Evolutionary conservation across 495 filamentous ascomycete species (phyloP).

Genomic region (Xylona heveae): DNA sequence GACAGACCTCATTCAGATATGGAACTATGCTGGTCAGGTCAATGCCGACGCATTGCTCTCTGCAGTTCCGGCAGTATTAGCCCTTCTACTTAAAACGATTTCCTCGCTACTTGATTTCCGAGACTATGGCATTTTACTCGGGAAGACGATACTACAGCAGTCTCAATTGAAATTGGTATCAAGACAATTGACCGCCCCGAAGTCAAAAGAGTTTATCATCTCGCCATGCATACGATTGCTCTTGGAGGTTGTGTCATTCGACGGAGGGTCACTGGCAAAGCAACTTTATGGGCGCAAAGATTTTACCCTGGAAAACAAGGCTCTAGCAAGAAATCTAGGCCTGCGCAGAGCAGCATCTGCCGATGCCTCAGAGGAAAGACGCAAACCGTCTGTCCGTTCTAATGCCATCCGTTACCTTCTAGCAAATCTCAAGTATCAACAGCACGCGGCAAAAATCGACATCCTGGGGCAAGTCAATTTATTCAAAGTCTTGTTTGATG

Average conservation of each 20-base stretch:
- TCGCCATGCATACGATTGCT: slow-evolving; percentile 64
- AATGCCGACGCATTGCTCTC: slow-evolving; percentile 59
- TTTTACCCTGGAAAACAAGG: slow-evolving; percentile 54
- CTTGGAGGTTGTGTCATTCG: slow-evolving; percentile 55
- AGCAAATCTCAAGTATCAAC: slow-evolving; percentile 47
- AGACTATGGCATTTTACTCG: slow-evolving; percentile 45
- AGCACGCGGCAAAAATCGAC: slow-evolving; percentile 46
- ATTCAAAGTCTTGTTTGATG: slow-evolving; percentile 41
- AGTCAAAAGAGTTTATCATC: slow-evolving; percentile 64
- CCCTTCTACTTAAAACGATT: slow-evolving; percentile 51
- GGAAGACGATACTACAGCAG: slow-evolving; percentile 50
- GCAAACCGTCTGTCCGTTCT: slow-evolving; percentile 49
- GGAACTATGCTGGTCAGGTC: slow-evolving; percentile 26
- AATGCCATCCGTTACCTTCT: slow-evolving; percentile 60
- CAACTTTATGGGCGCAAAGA: slow-evolving; percentile 46
- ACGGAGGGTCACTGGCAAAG: slow-evolving; percentile 56
- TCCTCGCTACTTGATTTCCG: slow-evolving; percentile 48
- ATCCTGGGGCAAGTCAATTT: slow-evolving; percentile 55
- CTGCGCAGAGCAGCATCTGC: slow-evolving; percentile 24
- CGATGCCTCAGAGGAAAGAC: slow-evolving; percentile 27
- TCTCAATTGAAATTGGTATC: slow-evolving; percentile 51
- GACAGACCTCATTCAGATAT: slow-evolving; percentile 53
- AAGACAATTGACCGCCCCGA: slow-evolving; percentile 46
- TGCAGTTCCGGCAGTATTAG: slow-evolving; percentile 50
- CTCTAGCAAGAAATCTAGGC: slow-evolving; percentile 38